phyloP scores from a whole-genome alignment of 2,329 filamentous ascomycete genomes.

The Coniochaeta ligniaria region DNA sequence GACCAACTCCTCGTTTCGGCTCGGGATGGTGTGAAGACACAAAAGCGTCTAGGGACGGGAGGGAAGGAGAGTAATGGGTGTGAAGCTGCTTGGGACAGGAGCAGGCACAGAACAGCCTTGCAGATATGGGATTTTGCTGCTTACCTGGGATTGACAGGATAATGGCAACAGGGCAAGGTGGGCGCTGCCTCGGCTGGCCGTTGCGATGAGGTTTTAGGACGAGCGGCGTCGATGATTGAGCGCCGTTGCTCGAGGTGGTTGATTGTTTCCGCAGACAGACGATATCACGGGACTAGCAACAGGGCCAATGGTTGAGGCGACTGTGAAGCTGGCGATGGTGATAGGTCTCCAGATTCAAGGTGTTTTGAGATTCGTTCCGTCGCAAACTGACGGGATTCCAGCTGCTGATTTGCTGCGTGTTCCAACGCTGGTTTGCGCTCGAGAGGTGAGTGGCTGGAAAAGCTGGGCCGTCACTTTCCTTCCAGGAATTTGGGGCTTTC shows the following conservation, averaged over 20 bases:
- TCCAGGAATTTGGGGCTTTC: not conserved
- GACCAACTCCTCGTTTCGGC: slow-evolving; percentile 1
- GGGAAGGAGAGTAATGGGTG: slow-evolving; percentile 6
- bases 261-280: slow-evolving; percentile 33
- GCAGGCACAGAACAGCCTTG: not conserved
- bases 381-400: slow-evolving; percentile 28
- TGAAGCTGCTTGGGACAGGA: not conserved
- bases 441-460: slow-evolving; percentile 20
- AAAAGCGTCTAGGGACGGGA: slow-evolving; percentile 10
- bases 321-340: slow-evolving; percentile 34
- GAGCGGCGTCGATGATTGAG: slow-evolving; percentile 22
- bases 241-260: slow-evolving; percentile 17
- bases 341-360: slow-evolving; percentile 39
- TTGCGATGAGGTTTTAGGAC: slow-evolving; percentile 1
- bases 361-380: slow-evolving; percentile 19
- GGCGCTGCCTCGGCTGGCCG: slow-evolving; percentile 2
- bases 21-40: slow-evolving; percentile 12
- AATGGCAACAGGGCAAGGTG: slow-evolving; percentile 2
- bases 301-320: slow-evolving; percentile 40
- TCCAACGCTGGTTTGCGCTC: slow-evolving; percentile 15
- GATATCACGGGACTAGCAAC: slow-evolving; percentile 44
- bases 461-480: slow-evolving; percentile 2
- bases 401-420: slow-evolving; percentile 42
- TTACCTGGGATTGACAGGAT: slow-evolving; percentile 10
- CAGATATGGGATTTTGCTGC: slow-evolving; percentile 5